phyloP scores from a whole-genome alignment of 495 filamentous ascomycete genomes.

The Penicillium cinerascens region DNA sequence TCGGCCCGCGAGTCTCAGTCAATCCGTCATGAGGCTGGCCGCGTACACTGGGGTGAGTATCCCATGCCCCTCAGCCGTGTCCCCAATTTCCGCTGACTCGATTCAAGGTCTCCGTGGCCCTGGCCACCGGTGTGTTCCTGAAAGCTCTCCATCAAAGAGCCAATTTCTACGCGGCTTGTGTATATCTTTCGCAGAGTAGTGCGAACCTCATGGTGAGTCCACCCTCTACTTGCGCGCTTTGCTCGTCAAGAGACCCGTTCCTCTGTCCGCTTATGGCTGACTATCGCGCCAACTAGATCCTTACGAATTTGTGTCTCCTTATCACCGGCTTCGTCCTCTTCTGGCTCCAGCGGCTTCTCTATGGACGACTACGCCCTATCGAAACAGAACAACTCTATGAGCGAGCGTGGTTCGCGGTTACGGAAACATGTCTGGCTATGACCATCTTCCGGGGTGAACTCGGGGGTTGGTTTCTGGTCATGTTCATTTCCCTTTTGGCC shows the following conservation, averaged over 20 bases:
- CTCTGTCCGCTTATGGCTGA: constrained; percentile 4
- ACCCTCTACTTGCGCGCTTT: neutral
- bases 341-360: constrained; percentile 84
- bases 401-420: constrained; percentile 94
- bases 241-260: neutral
- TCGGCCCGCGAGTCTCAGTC: constrained; percentile 23
- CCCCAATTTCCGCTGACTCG: constrained; percentile 20
- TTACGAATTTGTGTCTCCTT: constrained; percentile 83
- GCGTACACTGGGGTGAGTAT: constrained; percentile 50
- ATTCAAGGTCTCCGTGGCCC: constrained; percentile 64
- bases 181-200: constrained; percentile 93
- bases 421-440: constrained; percentile 96
- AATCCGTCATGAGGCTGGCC: constrained; percentile 48
- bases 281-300: constrained; percentile 53
- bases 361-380: constrained; percentile 84
- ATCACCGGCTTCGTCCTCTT: constrained; percentile 72
- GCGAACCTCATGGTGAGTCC: constrained; percentile 80
- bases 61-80: neutral
- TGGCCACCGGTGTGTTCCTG: constrained; percentile 77
- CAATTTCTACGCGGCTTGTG: constrained; percentile 96
- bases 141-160: constrained; percentile 90
- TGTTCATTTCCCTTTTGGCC: constrained; percentile 89
- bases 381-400: constrained; percentile 97
- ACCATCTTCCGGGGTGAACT: constrained; percentile 97
- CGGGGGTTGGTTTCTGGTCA: constrained; percentile 87